phyloP scores from a whole-genome alignment of 345 rosid genomes.

The Schrenkiella parvula region DNA sequence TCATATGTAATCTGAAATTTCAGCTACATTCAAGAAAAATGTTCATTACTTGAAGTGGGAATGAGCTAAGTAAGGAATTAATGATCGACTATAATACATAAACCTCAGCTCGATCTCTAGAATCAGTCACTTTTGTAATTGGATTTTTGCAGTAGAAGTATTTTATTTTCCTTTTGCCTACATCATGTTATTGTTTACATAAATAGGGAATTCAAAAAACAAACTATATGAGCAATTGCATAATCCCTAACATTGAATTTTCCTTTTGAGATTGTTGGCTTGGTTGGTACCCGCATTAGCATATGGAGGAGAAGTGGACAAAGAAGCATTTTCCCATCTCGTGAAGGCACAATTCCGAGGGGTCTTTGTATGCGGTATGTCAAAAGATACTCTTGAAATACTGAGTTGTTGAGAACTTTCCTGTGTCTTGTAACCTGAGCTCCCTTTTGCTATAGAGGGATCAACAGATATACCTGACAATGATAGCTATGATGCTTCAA shows the following conservation, averaged over 20 bases:
- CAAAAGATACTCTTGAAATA: background rate
- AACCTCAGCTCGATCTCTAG: background rate
- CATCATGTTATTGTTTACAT: background rate
- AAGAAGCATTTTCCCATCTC: slow-evolving; percentile 71
- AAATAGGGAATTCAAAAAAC: too few species aligned
- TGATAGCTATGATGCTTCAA: background rate
- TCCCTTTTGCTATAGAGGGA: background rate
- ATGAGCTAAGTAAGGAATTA: background rate
- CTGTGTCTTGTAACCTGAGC: background rate
- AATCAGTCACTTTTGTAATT: background rate
- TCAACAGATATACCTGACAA: background rate
- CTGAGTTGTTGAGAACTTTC: background rate
- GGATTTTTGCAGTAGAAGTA: background rate
- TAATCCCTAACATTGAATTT: background rate
- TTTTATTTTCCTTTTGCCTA: background rate
- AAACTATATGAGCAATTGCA: background rate
- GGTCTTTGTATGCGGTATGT: slow-evolving; percentile 87
- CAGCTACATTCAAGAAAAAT: background rate
- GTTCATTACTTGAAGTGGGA: background rate
- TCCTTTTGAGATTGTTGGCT: slow-evolving; percentile 64
- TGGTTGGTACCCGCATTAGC: slow-evolving; percentile 70
- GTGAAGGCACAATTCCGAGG: slow-evolving; percentile 60
- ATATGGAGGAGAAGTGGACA: slow-evolving; percentile 84
- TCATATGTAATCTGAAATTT: background rate
- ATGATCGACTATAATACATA: background rate